A percentile compares a stretch with the other conserved stretches of the same genome.
Conservation (phyloP, 169 alveolate species). For the Hepatocystis sp. region DNA sequence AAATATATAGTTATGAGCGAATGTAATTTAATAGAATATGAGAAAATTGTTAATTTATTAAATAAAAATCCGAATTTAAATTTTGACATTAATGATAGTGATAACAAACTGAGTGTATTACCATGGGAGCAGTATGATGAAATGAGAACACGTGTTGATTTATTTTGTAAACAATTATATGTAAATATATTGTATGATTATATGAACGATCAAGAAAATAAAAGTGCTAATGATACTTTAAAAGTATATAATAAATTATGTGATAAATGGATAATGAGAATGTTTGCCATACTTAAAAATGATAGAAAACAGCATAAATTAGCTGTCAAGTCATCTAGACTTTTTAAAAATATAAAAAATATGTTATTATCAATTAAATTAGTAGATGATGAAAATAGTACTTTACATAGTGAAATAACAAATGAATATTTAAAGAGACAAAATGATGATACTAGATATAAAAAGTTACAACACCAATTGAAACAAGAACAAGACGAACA, state of each 20-base stretch:
- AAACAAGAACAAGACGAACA: neutral
- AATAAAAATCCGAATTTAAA: slow-evolving; percentile 60
- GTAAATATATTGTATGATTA: slow-evolving; percentile 59
- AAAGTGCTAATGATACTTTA: slow-evolving; percentile 54
- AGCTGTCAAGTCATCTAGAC: slow-evolving; percentile 67
- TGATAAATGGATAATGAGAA: slow-evolving; percentile 76
- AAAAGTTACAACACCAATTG: neutral
- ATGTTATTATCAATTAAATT: slow-evolving; percentile 54
- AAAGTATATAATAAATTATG: slow-evolving; percentile 50
- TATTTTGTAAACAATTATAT: slow-evolving; percentile 68
- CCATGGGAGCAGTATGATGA: slow-evolving; percentile 78
- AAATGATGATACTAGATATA: slow-evolving; percentile 54
- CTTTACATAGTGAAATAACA: slow-evolving; percentile 75
- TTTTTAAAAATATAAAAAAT: slow-evolving; percentile 72
- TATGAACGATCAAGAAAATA: slow-evolving; percentile 74
- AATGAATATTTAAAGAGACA: slow-evolving; percentile 76
- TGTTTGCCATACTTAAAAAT: slow-evolving; percentile 76
- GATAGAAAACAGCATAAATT: slow-evolving; percentile 68
- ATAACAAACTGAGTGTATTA: slow-evolving; percentile 15
- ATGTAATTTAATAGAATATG: slow-evolving; percentile 68
- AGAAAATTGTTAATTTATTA: slow-evolving; percentile 53
- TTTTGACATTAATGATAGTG: slow-evolving; percentile 30
- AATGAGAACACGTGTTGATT: slow-evolving; percentile 57
- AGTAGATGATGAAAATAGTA: slow-evolving; percentile 74
- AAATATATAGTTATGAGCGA: slow-evolving; percentile 57